A percentile compares a stretch with the other conserved stretches of the same genome.
phyloP scores from a whole-genome alignment of 306 rosid genomes.

The Psophocarpus tetragonolobus region DNA sequence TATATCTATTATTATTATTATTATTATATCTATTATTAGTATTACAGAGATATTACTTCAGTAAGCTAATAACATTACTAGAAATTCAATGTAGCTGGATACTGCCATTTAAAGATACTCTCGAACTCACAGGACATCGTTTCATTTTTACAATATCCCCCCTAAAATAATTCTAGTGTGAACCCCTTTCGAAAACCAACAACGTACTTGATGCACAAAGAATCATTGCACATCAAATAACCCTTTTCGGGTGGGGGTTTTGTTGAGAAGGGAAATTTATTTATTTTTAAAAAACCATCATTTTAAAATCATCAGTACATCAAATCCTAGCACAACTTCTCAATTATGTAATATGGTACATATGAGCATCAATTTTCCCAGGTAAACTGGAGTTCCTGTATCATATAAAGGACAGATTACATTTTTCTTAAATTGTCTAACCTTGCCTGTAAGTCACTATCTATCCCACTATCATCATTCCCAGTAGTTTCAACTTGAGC shows the following conservation, averaged over 20 bases:
- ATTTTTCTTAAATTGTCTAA: conserved; percentile 85
- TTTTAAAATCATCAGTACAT: conserved; percentile 41
- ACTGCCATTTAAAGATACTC: not conserved
- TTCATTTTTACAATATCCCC: not conserved
- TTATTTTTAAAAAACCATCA: conserved; percentile 14
- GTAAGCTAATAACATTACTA: not conserved
- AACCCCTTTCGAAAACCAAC: not conserved
- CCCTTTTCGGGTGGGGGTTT: too few relatives aligned
- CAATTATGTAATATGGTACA: conserved; percentile 42
- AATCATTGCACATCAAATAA: too few relatives aligned
- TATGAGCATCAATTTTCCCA: conserved; percentile 34
- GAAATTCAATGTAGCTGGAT: not conserved
- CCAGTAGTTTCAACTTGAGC: conserved; percentile 76
- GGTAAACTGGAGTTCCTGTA: conserved; percentile 23
- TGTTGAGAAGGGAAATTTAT: too few relatives aligned
- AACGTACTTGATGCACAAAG: not conserved
- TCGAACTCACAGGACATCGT: not conserved
- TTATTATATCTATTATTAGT: too few relatives aligned
- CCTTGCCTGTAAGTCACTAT: conserved; percentile 91
- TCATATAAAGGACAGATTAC: conserved; percentile 48
- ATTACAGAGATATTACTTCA: too few relatives aligned
- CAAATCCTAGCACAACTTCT: conserved; percentile 34
- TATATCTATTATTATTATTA: too few relatives aligned
- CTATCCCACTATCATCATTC: conserved; percentile 76
- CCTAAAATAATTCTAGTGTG: too few relatives aligned